Percentiles rank a stretch among this genome's conserved stretches.
Conservation (phyloP, 148 eudicot species). For the Silene latifolia region DNA sequence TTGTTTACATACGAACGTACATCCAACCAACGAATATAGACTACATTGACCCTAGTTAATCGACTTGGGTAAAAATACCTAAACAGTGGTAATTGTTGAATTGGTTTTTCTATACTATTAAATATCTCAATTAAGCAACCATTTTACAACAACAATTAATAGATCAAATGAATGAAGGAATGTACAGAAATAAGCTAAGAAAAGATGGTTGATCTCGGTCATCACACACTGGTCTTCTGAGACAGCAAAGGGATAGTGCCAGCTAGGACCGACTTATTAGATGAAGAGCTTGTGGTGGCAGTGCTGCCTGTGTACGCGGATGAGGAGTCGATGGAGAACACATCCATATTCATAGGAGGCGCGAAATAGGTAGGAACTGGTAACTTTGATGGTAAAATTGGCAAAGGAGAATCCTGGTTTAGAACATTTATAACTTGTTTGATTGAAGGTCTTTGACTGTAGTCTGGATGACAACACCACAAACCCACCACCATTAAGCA, state of each 20-base stretch:
- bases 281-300: neutral
- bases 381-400: slow-evolving; percentile 24
- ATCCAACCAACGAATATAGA: too few relatives aligned
- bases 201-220: neutral
- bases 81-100: too few relatives aligned
- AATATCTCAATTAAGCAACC: too few relatives aligned
- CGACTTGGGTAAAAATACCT: too few relatives aligned
- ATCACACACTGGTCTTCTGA: neutral
- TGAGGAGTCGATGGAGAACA: neutral
- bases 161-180: neutral
- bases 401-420: slow-evolving; percentile 37
- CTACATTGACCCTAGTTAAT: too few relatives aligned
- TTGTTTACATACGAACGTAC: too few relatives aligned
- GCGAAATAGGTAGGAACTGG: slow-evolving; percentile 26
- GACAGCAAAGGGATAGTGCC: slow-evolving; percentile 10
- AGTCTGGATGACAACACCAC: slow-evolving; percentile 62
- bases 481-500: slow-evolving; percentile 45
- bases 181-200: too few relatives aligned
- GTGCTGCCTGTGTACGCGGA: slow-evolving; percentile 4
- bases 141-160: neutral
- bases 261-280: slow-evolving; percentile 8
- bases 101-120: too few relatives aligned
- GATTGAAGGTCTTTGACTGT: slow-evolving; percentile 40
- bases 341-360: slow-evolving; percentile 13
- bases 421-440: slow-evolving; percentile 42